Evolutionary conservation across 208 protist species (phyloP).

Genomic region (Acanthamoeba quina): DNA sequence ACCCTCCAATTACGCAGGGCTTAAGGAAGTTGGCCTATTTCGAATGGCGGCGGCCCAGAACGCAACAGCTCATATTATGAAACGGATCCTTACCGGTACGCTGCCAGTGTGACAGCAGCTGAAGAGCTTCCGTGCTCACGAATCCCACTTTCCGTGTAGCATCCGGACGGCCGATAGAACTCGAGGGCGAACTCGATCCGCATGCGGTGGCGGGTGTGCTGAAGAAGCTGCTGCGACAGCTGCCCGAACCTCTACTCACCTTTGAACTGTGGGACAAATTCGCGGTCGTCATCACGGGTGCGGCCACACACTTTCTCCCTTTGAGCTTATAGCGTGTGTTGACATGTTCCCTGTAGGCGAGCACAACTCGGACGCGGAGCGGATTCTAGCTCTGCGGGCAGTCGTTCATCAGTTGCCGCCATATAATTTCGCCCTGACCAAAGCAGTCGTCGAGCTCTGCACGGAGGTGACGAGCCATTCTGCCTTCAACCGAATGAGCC

Average conservation of each 20-base stretch:
- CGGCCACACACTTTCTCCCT: background rate
- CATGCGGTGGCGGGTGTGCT: slow-evolving; percentile 51
- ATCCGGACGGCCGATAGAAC: background rate
- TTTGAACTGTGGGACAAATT: slow-evolving; percentile 67
- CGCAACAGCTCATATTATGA: slow-evolving; percentile 27
- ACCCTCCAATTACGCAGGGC: background rate
- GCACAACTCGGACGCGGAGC: slow-evolving; percentile 55
- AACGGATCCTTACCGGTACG: slow-evolving; percentile 10
- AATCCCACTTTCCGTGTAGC: background rate
- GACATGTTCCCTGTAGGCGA: background rate
- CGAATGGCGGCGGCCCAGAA: slow-evolving; percentile 18
- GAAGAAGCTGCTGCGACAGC: slow-evolving; percentile 62
- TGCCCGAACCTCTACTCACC: slow-evolving; percentile 59
- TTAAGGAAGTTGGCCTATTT: slow-evolving; percentile 63
- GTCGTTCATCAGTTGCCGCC: slow-evolving; percentile 32
- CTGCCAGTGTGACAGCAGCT: background rate
- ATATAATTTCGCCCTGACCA: slow-evolving; percentile 21
- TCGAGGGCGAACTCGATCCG: slow-evolving; percentile 17
- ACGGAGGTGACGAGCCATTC: slow-evolving; percentile 21
- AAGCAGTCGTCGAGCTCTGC: slow-evolving; percentile 37
- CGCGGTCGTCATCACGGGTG: background rate
- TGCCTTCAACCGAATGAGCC: slow-evolving; percentile 33
- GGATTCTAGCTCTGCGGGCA: background rate
- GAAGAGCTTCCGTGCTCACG: background rate
- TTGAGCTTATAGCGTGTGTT: background rate